Base-by-base conservation (phyloP, 2,329 filamentous ascomycete genomes). In the Talaromyces marneffei region DNA sequence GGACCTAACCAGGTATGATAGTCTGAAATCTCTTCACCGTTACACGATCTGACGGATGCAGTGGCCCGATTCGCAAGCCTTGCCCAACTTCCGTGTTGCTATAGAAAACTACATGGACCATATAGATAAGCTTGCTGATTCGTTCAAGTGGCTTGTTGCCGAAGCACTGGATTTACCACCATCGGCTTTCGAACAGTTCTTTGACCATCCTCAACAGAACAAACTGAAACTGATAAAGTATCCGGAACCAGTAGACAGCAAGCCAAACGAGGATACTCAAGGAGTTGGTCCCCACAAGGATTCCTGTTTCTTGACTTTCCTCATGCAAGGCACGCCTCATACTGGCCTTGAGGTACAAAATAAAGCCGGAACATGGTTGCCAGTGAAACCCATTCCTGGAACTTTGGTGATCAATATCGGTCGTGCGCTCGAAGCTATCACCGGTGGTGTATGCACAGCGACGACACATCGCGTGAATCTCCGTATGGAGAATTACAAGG, bases 351-450 rank as follows among this genome's bases (percentile, higher is more conserved):
- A 82, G 62, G 80, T 81, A 0, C 73, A 82, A 53, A 80, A 77
- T 63, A 79, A 79, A 60, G 66, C 72, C 1, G 79, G 79, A 0
- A 68, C 71, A 9, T 82, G 79, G 80, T 71, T 82, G 23, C 68
- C 77, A 18, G 79, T 76, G 5, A 69, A 72, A 23, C 79, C 79
- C 1, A 69, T 80, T 4, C 72, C 74, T 0, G 75, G 74, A 0
- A 77, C 79, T 0, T 71, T 81, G n/a, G 78, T 81, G 0, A 76
- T 82, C 61, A 81, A 81, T 59, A 80, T 82, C 29, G 79, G 77
- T 0, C 70, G 72, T 14, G 70, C 72, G 1, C 65, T 75, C 9
- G 73, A 75, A 58, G 72, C 72, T 1, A 64, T 75, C 8, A 75
- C 73, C 0, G 66, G 70, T 3, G 73, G 73, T 2, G 67, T 75